These are phyloP conservation scores for Skeletonema menzelii DNA, from an alignment of 108 stramenopile species.

Conservation along the genomic window DNA sequence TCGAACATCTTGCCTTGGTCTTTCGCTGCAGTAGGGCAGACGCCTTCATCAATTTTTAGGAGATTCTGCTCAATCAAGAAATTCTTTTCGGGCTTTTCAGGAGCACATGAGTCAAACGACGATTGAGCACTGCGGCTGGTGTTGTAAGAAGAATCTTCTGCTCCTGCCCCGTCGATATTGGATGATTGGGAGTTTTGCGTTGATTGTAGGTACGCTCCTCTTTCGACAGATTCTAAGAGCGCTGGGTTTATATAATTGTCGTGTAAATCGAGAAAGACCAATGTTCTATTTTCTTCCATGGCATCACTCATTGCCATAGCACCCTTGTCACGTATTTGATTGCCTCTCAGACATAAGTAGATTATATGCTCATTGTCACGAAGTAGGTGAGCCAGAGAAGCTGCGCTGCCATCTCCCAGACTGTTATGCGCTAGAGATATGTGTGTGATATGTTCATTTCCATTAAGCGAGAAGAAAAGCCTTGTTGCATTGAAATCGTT, in stretches of 20 bases:
- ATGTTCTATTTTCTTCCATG: constrained; percentile 1
- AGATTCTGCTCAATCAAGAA: not conserved
- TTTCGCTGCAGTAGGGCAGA: not conserved
- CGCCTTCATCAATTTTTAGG: not conserved
- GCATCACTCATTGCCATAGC: not conserved
- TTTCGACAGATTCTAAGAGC: not conserved
- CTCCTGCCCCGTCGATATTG: not conserved
- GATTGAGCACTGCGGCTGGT: not conserved
- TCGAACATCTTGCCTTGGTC: not conserved
- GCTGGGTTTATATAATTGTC: constrained; percentile 1
- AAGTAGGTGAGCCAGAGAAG: constrained; percentile 6
- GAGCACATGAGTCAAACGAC: not conserved
- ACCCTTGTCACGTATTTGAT: constrained; percentile 8
- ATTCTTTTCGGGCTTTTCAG: not conserved
- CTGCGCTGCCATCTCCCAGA: not conserved
- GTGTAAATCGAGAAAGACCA: constrained; percentile 9
- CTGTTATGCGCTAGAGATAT: constrained; percentile 1
- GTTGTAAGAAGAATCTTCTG: not conserved
- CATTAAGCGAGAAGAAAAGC: constrained; percentile 1
- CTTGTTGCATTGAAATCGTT: constrained; percentile 8
- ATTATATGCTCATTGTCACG: not conserved
- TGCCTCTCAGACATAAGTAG: constrained; percentile 2
- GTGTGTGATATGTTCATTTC: not conserved
- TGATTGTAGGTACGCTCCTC: not conserved
- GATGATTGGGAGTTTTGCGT: not conserved